These are phyloP conservation scores for Beta lomatogona DNA, from an alignment of 179 eudicot genomes.

Conservation along the genomic window DNA sequence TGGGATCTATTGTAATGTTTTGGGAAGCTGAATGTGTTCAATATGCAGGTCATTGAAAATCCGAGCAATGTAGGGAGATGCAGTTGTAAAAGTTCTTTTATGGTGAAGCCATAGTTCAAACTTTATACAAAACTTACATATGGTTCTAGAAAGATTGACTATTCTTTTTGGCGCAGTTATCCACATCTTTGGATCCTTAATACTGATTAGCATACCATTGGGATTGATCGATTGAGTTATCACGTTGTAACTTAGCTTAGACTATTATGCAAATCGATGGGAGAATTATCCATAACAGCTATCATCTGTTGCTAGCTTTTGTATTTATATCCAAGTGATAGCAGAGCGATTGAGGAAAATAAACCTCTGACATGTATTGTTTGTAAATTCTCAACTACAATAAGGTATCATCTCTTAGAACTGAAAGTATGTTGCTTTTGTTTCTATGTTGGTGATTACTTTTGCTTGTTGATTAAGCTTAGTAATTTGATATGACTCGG, in stretches of 20 bases:
- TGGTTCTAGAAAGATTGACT: background rate
- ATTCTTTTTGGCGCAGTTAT: conserved; percentile 16
- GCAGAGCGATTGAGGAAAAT: background rate
- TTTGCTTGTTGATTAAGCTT: too few relatives aligned
- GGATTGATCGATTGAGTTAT: background rate
- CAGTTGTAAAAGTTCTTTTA: conserved; percentile 91
- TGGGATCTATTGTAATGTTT: background rate
- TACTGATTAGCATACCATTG: background rate
- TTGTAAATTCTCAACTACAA: background rate
- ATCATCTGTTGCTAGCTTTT: background rate
- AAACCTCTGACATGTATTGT: background rate
- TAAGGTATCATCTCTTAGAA: too few relatives aligned
- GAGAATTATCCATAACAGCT: background rate
- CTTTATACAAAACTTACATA: background rate
- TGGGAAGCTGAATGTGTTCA: background rate
- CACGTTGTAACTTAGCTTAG: background rate
- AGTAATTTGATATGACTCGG: too few relatives aligned
- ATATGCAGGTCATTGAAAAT: conserved; percentile 70
- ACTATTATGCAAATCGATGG: background rate
- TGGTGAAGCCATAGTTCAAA: conserved; percentile 50
- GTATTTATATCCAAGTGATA: conserved; percentile 12
- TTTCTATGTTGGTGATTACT: too few relatives aligned
- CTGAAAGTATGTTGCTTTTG: too few relatives aligned
- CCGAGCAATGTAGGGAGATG: conserved; percentile 96
- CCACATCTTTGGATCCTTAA: background rate